A percentile compares a stretch with the other conserved stretches of the same genome.
phyloP scores from a whole-genome alignment of 208 protist genomes.

The Acanthamoeba sp. region DNA sequence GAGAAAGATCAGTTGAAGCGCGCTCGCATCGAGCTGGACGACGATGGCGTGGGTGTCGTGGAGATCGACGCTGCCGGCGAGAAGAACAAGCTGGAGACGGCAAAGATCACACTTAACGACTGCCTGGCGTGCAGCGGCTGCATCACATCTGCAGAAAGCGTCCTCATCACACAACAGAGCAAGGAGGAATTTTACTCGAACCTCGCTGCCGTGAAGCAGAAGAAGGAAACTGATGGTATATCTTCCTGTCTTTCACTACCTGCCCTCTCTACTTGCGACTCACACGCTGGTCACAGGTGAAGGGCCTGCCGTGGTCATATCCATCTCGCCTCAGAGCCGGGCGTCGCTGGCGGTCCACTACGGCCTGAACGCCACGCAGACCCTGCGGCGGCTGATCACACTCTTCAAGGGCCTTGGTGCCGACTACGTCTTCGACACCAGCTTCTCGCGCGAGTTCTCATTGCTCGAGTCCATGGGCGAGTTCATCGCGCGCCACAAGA shows the following conservation, averaged over 20 bases:
- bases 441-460: constrained; percentile 90
- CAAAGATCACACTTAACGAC: constrained; percentile 90
- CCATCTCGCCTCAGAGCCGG: constrained; percentile 94
- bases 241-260: neutral
- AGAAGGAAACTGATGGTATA: neutral
- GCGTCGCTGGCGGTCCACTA: constrained; percentile 94
- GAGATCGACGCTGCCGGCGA: constrained; percentile 81
- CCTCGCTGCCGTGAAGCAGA: constrained; percentile 68
- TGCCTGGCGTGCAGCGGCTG: constrained; percentile 95
- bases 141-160: constrained; percentile 97
- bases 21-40: constrained; percentile 77
- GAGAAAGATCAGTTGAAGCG: neutral
- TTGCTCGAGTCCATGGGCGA: constrained; percentile 91
- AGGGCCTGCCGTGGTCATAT: constrained; percentile 90
- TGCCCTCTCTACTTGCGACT: neutral
- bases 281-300: neutral
- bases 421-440: constrained; percentile 91
- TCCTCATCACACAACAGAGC: constrained; percentile 94
- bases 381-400: constrained; percentile 88
- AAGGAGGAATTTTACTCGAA: constrained; percentile 85
- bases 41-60: constrained; percentile 77
- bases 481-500: constrained; percentile 85
- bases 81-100: constrained; percentile 82
- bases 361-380: constrained; percentile 76
- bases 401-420: constrained; percentile 88